Evolutionary conservation across 2,329 filamentous ascomycete genomes (phyloP), one percentile per base, ranked within the genome.

Genomic region (Aplosporella prunicola): DNA sequence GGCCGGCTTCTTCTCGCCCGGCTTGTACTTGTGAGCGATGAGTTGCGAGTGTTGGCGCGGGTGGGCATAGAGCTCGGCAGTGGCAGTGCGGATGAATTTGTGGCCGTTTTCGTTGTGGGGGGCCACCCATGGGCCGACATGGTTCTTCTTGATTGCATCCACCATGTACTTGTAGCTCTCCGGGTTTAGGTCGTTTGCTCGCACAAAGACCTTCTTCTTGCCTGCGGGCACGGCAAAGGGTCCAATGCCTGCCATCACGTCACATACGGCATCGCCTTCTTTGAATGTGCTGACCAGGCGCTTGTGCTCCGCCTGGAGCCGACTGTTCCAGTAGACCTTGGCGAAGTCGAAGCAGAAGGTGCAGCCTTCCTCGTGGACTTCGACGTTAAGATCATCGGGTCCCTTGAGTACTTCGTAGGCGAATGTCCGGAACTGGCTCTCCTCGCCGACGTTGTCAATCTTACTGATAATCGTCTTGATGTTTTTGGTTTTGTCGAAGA

Each of bases 291-390:
- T 23, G 42, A 89, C 76, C 11, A 96, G 67, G 3, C 91, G 73
- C 46, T 80, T 77, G 61, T 98, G 91, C 61, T 98, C 91, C 1
- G 78, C 83, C 51, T 93, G 81, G 10, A 98, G 74, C 48, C 89
- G 79, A 52, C 79, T 87, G 63, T 98, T 98, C 89, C 89, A 98
- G 69, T 98, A 98, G 4, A 98, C 91, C 50, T 93, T 93, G 44
- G 82, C 76, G 60, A 93, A 98, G 66, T 98, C 84, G 60, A 98
- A 96, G 39, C 71, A 71, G 65, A 94, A 98, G n/a, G 71, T 67
- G 64, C 91, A 96, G 43, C 78, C 75, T 50, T 83, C 81, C 62
- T 95, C 87, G 46, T 74, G 76, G 35, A 91, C 73, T 45, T 83
- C 76, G 38, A 98, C 91, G 36, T 88, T 78, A 59, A 95, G 67